Evolutionary conservation across 257 asterid species (phyloP).

Genomic region (Scutellaria barbata): DNA sequence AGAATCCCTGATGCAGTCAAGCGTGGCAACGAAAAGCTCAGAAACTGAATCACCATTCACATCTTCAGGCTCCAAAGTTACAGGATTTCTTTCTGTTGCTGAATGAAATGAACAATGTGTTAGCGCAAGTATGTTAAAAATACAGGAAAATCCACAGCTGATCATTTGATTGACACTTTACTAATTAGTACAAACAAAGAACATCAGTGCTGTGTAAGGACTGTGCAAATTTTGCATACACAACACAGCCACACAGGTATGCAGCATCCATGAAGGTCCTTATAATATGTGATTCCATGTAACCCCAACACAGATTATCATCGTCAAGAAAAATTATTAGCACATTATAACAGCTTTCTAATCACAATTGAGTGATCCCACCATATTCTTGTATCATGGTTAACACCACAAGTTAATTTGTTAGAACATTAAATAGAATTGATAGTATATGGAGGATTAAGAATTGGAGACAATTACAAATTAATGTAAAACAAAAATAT

Average conservation of each 20-base stretch:
- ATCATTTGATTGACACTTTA: conserved; percentile 15
- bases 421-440: background rate
- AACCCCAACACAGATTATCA: background rate
- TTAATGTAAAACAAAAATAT: background rate
- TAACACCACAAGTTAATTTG: background rate
- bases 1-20: conserved; percentile 83
- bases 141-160: conserved; percentile 13
- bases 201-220: conserved; percentile 7
- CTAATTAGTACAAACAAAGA: conserved; percentile 2
- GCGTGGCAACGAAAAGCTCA: conserved; percentile 91
- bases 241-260: conserved; percentile 1
- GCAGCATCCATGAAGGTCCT: conserved; percentile 12
- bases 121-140: conserved; percentile 21
- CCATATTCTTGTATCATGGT: background rate
- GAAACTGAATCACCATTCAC: conserved; percentile 69
- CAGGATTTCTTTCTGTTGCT: conserved; percentile 53
- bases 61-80: conserved; percentile 52
- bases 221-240: conserved; percentile 16
- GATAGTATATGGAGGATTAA: background rate
- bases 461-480: background rate
- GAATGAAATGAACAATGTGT: conserved; percentile 44
- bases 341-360: background rate
- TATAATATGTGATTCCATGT: conserved; percentile 13
- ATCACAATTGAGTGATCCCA: background rate
- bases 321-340: background rate